Percentiles rank a stretch among this genome's conserved stretches.
Evolutionary conservation across 1,284 basidiomycete species (phyloP).

Genomic region (Moesziomyces sp.): DNA sequence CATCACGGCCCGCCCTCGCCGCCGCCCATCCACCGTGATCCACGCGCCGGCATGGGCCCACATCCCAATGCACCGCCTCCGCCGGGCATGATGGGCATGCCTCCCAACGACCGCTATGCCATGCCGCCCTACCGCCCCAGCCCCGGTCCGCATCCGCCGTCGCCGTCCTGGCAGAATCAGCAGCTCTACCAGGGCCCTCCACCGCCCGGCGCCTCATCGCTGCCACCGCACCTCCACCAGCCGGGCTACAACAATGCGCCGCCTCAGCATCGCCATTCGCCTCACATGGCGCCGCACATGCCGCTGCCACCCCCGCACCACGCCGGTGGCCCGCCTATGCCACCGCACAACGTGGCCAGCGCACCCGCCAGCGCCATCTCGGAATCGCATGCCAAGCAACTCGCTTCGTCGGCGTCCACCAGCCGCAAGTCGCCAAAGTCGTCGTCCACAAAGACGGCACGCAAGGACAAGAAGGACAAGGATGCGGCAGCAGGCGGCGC

Average conservation of each 20-base stretch:
- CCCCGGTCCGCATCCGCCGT: slow-evolving; percentile 38
- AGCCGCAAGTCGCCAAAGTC: slow-evolving; percentile 44
- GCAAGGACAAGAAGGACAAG: slow-evolving; percentile 42
- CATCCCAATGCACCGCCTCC: slow-evolving; percentile 34
- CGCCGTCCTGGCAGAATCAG: slow-evolving; percentile 50
- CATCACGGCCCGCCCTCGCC: slow-evolving; percentile 43
- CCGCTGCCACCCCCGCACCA: slow-evolving; percentile 35
- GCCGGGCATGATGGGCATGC: slow-evolving; percentile 45
- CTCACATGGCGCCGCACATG: slow-evolving; percentile 43
- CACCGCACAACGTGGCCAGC: slow-evolving; percentile 26
- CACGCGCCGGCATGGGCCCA: slow-evolving; percentile 37
- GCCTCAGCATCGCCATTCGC: slow-evolving; percentile 39
- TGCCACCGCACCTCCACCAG: slow-evolving; percentile 45
- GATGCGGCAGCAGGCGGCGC: slow-evolving; percentile 26
- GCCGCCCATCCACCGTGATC: slow-evolving; percentile 43
- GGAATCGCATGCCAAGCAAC: slow-evolving; percentile 36
- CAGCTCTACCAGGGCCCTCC: slow-evolving; percentile 36
- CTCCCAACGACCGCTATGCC: slow-evolving; percentile 38
- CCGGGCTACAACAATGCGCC: slow-evolving; percentile 25
- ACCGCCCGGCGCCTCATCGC: slow-evolving; percentile 26
- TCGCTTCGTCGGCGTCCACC: slow-evolving; percentile 33
- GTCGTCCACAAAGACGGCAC: slow-evolving; percentile 24
- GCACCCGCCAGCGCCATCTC: slow-evolving; percentile 32
- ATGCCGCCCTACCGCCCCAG: slow-evolving; percentile 40
- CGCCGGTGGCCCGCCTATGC: slow-evolving; percentile 15